Base-by-base conservation (phyloP, 164 flowering plant species). In the Aristolochia contorta region DNA sequence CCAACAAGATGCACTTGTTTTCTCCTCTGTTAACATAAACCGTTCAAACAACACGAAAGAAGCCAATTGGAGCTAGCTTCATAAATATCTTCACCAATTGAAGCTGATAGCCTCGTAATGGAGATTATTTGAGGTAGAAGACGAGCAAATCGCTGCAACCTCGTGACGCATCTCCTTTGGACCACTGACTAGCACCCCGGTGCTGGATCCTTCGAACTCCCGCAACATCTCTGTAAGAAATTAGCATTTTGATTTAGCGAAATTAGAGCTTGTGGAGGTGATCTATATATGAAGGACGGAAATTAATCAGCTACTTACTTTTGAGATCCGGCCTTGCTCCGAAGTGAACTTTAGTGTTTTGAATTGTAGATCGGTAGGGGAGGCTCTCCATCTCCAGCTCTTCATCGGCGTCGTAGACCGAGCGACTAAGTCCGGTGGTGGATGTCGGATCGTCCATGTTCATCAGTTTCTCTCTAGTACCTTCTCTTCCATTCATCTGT, bases 101-200 rank as follows among this genome's bases (percentile, higher is more conserved):
- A 87, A 85, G 77, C 84, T 85, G 25, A 83, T 72, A 54, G 89
- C 75, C 70, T 85, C 79, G 32, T 80, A 87, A 30, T 87, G 81
- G 21, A 82, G 72, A 50, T 77, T 78, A 1, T 64, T 67, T 12
- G 77, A 75, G 54, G 80, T 72, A 37, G 43, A 37, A 37, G 43
- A 37, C n/a, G 83, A 67, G 54, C 95, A 87, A 15, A 82, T 78
- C 53, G 62, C 62, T 16, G 87, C 91, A 56, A 79, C 89, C 18
- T 85, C 83, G 24, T 76, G 83, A 24, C 81, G 69, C 87, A 83
- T 73, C 55, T 50, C 67, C 66, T 41, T 75, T 20, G 89, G 87
- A 4, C 89, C 89, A 55, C 80, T 71, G 1, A 66, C 84, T 23
- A 83, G 54, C 9, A 78, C 86, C 64, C 88, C 86, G 25, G 78